These are phyloP conservation scores for Aureobasidium melanogenum DNA, from an alignment of 2,329 filamentous ascomycete genomes.

Conservation along the genomic window DNA sequence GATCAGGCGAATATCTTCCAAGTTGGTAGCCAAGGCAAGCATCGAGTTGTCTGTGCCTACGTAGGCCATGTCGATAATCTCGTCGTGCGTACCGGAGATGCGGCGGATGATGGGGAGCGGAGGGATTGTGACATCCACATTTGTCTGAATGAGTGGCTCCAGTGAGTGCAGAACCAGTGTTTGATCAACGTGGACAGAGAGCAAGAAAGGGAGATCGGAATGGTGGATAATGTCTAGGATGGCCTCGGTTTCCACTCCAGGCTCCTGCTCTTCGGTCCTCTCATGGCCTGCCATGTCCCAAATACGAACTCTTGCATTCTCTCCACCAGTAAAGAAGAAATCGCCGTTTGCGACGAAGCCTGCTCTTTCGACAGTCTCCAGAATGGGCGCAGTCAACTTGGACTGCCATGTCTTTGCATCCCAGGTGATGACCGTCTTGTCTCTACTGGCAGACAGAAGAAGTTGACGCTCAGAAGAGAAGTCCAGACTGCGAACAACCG, in stretches of 20 bases:
- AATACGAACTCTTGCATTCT: slow-evolving; percentile 70
- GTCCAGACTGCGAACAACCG: slow-evolving; percentile 80
- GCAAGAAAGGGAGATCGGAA: slow-evolving; percentile 56
- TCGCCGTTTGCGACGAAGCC: slow-evolving; percentile 67
- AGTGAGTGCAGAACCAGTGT: slow-evolving; percentile 68
- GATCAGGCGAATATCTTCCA: slow-evolving; percentile 83
- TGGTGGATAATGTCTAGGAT: slow-evolving; percentile 66
- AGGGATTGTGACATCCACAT: slow-evolving; percentile 38
- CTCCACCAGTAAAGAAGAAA: slow-evolving; percentile 75
- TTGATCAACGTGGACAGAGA: slow-evolving; percentile 83
- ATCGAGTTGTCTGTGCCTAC: slow-evolving; percentile 71
- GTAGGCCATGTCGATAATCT: slow-evolving; percentile 91
- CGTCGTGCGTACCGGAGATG: slow-evolving; percentile 93
- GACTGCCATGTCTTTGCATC: slow-evolving; percentile 77
- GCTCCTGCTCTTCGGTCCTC: slow-evolving; percentile 63
- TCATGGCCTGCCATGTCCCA: slow-evolving; percentile 76
- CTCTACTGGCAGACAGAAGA: slow-evolving; percentile 76
- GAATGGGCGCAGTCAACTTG: slow-evolving; percentile 68
- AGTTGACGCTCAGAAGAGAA: slow-evolving; percentile 67
- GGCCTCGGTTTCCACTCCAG: slow-evolving; percentile 50
- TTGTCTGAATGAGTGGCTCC: slow-evolving; percentile 29
- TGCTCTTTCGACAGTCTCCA: slow-evolving; percentile 76
- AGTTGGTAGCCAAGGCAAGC: slow-evolving; percentile 87
- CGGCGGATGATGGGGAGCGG: slow-evolving; percentile 57
- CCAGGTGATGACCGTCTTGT: slow-evolving; percentile 93